Base-by-base conservation (phyloP, 2,329 filamentous ascomycete species). In the Diplocarpon mali region DNA sequence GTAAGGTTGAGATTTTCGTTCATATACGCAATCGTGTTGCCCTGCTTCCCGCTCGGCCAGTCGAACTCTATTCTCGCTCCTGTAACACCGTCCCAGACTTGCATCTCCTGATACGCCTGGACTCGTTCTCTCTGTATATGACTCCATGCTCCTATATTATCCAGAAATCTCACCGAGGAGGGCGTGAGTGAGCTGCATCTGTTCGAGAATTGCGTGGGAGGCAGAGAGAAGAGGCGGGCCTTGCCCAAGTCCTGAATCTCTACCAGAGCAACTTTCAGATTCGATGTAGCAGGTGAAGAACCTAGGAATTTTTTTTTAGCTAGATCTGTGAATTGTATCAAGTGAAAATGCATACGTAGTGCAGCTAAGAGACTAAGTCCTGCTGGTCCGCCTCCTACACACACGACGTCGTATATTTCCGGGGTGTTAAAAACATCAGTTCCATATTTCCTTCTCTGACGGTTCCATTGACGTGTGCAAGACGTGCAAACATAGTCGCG, bases 1-100 rank as follows among this genome's bases (percentile, higher is more conserved):
- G 86, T 88, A 29, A 95, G 72, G 62, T 98, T 96, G 28, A 83
- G 65, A 63, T 96, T 98, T 70, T 98, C 93, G 35, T 81, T 85
- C 90, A 98, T 98, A 62, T 92, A 95, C 9, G 92, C 92, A 54
- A 98, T 87, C 1, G 79, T 84, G 49, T 70, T 75, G 60, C 68
- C 62, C 48, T 53, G 85, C 1, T 78, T 82, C 49, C 71, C 75
- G 59, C 66, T 61, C 47, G 53, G 65, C 82, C 81, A 85, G 66
- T 92, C 85, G 64, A 98, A 98, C 55, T 86, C 83, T 62, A 98
- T 92, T 55, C 81, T 78, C 30, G 88, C 85, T 47, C 80, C 88
- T 34, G 84, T 85, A 45, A 95, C 78, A 50, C 90, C 93, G 63
- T 98, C 92, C 92, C 93, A 98, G 28, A 96, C 92, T 63, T 95